Base-by-base conservation (phyloP, 2,329 filamentous ascomycete genomes). In the Colletotrichum cuscutae region DNA sequence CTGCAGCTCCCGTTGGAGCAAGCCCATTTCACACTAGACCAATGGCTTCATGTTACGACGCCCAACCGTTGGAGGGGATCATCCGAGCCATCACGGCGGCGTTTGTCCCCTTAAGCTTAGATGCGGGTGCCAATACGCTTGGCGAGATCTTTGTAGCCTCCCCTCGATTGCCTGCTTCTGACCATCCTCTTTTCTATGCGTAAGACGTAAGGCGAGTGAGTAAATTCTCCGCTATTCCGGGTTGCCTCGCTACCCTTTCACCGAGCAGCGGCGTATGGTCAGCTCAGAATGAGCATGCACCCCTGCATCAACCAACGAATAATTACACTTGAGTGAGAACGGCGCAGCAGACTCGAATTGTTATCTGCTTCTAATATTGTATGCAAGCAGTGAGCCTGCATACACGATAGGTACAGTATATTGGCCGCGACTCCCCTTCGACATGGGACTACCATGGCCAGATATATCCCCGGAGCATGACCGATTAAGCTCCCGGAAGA, bases 91-190 rank as follows among this genome's bases (percentile, higher is more conserved):
- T 58, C 19, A 35, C 58, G 32, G 54, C 13, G 22, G 52, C 22
- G 35, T 66, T n/a, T 19, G 54, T 59, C 35, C 53, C 46, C 32
- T 53, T 52, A 24, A 49, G 42, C 42, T 49, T 66, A 24, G 54
- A 15, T 22, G 64, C 22, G 37, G 28, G 35, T 35, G 46, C 22
- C 30, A 26, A 28, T 46, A n/a, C 37, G 11, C 22, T 30, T 32
- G 64, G 57, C 60, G 8, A 54, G 37, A 66, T 56, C n/a, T 60
- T 54, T 66, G 54, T 54, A 28, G 24, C 24, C 37, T 59, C 54
- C 22, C 42, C 49, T 56, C 30, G 24, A 30, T n/a, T 54, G 52
- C 37, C 32, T 35, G 28, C 5, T 32, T 22, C 12, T 13, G 13
- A 24, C 54, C 54, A 22, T n/a, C 19, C n/a, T 35, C 53, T 28